Percentiles rank a stretch among this genome's conserved stretches.
Conservation (phyloP, 768 basidiomycete species). For the Podaxis sp. region DNA sequence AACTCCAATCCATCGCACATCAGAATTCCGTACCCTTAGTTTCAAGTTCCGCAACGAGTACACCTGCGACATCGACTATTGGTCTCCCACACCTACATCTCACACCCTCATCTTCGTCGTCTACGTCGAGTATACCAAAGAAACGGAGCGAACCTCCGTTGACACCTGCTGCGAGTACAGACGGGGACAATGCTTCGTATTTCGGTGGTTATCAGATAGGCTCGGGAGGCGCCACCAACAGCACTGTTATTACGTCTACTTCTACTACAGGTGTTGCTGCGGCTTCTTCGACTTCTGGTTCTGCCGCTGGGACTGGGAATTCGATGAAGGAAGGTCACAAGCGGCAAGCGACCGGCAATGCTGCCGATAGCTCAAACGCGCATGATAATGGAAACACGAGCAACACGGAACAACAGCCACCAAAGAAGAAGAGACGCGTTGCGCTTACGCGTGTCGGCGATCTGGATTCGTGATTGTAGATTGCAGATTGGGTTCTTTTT, state of each 20-base stretch:
- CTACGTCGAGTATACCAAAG: constrained; percentile 23
- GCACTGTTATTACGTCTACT: neutral
- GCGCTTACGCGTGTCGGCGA: constrained; percentile 69
- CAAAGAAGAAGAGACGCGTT: constrained; percentile 85
- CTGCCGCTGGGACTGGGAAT: constrained; percentile 3
- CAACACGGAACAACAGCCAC: constrained; percentile 44
- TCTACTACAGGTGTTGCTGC: neutral
- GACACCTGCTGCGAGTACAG: constrained; percentile 46
- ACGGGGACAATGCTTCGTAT: constrained; percentile 26
- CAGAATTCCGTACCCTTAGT: constrained; percentile 66
- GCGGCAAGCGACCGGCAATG: constrained; percentile 18
- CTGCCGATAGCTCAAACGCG: neutral
- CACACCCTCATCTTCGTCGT: constrained; percentile 18
- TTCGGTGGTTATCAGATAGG: constrained; percentile 8
- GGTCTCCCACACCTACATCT: constrained; percentile 8
- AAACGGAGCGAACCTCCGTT: constrained; percentile 41
- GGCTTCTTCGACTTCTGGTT: constrained; percentile 21
- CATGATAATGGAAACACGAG: neutral
- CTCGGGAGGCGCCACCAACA: neutral
- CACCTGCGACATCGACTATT: constrained; percentile 21
- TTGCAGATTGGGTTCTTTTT: neutral
- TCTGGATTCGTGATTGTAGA: constrained; percentile 28
- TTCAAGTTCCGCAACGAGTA: constrained; percentile 29
- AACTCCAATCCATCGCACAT: constrained; percentile 87
- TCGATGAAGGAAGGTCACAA: constrained; percentile 5